A percentile compares a stretch with the other conserved stretches of the same genome.
These are phyloP conservation scores for Cucurbita moschata DNA, from an alignment of 306 rosid genomes.

Conservation along the genomic window DNA sequence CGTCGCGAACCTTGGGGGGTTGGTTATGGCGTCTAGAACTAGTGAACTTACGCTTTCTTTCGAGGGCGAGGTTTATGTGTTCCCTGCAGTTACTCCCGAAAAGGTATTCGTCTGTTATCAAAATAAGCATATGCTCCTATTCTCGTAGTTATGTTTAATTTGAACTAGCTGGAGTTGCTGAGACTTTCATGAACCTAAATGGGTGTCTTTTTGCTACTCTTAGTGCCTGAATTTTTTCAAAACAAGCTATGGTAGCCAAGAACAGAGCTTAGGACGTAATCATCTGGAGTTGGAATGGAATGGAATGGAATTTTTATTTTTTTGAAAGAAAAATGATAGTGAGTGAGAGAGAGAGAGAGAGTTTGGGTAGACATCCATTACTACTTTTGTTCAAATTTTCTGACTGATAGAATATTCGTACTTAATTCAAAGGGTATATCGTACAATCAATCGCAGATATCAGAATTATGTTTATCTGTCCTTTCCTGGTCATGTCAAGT, in stretches of 20 bases:
- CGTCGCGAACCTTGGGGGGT: slow-evolving; percentile 29
- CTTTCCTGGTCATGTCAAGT: background rate
- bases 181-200: background rate
- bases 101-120: slow-evolving; percentile 28
- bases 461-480: background rate
- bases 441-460: background rate
- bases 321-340: background rate
- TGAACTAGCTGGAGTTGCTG: background rate
- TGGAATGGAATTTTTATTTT: background rate
- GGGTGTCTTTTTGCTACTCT: background rate
- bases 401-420: background rate
- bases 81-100: slow-evolving; percentile 75
- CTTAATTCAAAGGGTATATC: background rate
- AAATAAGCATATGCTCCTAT: background rate
- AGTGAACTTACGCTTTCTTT: slow-evolving; percentile 95
- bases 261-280: background rate
- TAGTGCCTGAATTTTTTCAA: background rate
- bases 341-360: background rate
- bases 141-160: slow-evolving; percentile 6
- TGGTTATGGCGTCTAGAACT: slow-evolving; percentile 42
- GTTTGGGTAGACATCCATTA: background rate
- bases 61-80: slow-evolving; percentile 92
- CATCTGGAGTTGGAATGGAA: background rate
- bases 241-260: background rate
- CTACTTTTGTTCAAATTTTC: background rate